Percentiles rank a stretch among this genome's conserved stretches.
Evolutionary conservation across 176 grass and related monocot genomes (phyloP).

Genomic region (Dendrocalamus sinicus): DNA sequence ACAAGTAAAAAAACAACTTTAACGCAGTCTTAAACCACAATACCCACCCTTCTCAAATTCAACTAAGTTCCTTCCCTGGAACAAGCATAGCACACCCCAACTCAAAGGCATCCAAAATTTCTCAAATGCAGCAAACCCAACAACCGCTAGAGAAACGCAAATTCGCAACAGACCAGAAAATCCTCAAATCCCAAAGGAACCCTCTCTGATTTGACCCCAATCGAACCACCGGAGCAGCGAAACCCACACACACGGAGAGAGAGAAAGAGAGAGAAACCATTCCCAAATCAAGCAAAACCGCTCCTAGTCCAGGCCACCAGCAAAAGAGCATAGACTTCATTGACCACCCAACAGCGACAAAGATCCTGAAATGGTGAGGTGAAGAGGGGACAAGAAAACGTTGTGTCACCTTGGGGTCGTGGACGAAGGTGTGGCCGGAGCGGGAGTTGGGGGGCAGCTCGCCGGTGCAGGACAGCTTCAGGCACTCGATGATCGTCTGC

Average conservation of each 20-base stretch:
- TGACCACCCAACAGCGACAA: background rate
- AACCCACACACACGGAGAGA: background rate
- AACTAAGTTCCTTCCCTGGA: background rate
- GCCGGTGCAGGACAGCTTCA: constrained; percentile 95
- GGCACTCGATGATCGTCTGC: constrained; percentile 96
- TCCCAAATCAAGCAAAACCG: constrained; percentile 4
- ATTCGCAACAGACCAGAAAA: background rate
- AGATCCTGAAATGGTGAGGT: background rate
- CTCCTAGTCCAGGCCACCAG: constrained; percentile 3
- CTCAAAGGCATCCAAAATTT: background rate
- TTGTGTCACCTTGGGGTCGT: constrained; percentile 77
- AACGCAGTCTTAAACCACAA: constrained; percentile 2
- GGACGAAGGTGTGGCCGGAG: constrained; percentile 91
- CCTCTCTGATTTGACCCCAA: background rate
- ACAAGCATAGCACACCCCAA: background rate
- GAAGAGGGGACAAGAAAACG: constrained; percentile 5
- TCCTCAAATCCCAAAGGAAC: background rate
- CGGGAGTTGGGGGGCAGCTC: constrained; percentile 92
- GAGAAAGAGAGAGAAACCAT: background rate
- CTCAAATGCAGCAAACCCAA: background rate
- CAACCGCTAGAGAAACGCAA: background rate
- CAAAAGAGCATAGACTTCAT: background rate
- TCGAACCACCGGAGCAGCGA: background rate
- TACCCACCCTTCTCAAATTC: constrained; percentile 4
- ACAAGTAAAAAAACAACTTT: background rate